These are phyloP conservation scores for Coprinellus micaceus DNA, from an alignment of 768 basidiomycete genomes.

Conservation along the genomic window DNA sequence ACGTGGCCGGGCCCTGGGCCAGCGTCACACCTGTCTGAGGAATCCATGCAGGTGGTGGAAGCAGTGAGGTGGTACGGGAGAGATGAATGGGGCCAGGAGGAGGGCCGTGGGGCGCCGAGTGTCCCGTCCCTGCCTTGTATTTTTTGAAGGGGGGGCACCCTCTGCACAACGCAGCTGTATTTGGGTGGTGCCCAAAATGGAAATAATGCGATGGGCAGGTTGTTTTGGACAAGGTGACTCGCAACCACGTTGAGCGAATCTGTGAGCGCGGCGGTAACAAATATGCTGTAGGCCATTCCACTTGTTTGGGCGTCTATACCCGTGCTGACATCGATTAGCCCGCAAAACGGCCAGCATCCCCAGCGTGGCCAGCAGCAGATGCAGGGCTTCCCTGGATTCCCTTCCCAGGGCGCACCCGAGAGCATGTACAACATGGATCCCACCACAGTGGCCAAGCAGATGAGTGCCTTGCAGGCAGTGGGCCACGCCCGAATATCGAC, in stretches of 20 bases:
- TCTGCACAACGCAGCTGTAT: too few relatives aligned
- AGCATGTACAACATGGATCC: slow-evolving; percentile 57
- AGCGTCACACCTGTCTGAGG: too few relatives aligned
- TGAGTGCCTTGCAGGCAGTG: slow-evolving; percentile 69
- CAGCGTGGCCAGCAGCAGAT: slow-evolving; percentile 26
- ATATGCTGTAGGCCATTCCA: slow-evolving; percentile 31
- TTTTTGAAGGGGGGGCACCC: too few relatives aligned
- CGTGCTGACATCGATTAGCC: slow-evolving; percentile 21
- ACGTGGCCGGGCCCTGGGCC: slow-evolving; percentile 9
- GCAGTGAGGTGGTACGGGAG: too few relatives aligned
- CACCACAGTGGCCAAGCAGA: slow-evolving; percentile 70
- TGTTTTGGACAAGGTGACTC: slow-evolving; percentile 9
- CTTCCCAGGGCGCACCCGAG: slow-evolving; percentile 26
- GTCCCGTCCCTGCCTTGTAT: too few relatives aligned
- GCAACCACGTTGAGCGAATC: slow-evolving; percentile 7
- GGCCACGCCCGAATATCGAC: slow-evolving; percentile 57
- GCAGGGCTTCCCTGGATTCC: slow-evolving; percentile 29
- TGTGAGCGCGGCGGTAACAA: slow-evolving; percentile 9
- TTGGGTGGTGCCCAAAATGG: neutral
- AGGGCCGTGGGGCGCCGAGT: too few relatives aligned
- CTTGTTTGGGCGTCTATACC: slow-evolving; percentile 9
- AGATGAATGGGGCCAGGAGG: too few relatives aligned
- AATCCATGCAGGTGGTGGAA: too few relatives aligned
- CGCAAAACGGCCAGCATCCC: slow-evolving; percentile 39
- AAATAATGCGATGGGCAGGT: slow-evolving; percentile 4